Conservation (phyloP, 1,284 basidiomycete species). For the Boletus smithii region DNA sequence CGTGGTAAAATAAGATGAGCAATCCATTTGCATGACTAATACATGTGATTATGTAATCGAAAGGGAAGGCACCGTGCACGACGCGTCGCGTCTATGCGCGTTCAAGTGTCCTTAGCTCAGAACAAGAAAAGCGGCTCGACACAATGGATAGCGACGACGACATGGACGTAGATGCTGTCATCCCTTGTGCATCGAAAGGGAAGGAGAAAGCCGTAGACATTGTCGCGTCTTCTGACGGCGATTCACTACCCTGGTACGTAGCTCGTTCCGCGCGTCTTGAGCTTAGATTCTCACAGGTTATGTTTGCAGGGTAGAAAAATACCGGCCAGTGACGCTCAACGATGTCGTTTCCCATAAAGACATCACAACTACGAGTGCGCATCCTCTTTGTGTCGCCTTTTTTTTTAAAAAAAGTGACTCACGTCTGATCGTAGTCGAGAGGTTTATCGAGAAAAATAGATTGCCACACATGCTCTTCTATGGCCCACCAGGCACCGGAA, state of each 20-base stretch:
- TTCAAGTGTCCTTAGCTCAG: too few relatives aligned
- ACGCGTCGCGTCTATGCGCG: constrained; percentile 26
- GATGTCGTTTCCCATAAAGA: constrained; percentile 95
- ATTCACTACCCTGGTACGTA: constrained; percentile 71
- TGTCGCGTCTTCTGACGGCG: constrained; percentile 45
- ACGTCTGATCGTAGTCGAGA: constrained; percentile 67
- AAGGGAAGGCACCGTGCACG: too few relatives aligned
- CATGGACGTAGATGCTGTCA: constrained; percentile 44
- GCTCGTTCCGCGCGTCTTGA: background rate
- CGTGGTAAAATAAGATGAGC: constrained; percentile 33
- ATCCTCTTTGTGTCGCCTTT: background rate
- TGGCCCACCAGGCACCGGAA: constrained; percentile 96
- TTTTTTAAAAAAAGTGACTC: constrained; percentile 3
- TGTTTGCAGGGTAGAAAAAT: constrained; percentile 86
- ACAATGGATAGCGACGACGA: constrained; percentile 57
- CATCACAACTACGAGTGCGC: constrained; percentile 86
- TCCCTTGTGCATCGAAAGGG: constrained; percentile 45
- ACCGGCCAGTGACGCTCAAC: constrained; percentile 81
- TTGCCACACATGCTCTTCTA: constrained; percentile 97
- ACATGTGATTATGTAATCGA: constrained; percentile 6
- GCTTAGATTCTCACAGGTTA: background rate
- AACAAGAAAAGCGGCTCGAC: background rate
- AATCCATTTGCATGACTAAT: constrained; percentile 17
- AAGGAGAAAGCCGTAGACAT: constrained; percentile 61
- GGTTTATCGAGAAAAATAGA: constrained; percentile 93